Evolutionary conservation across 2,329 filamentous ascomycete genomes (phyloP), one percentile per base, ranked within the genome.

Genomic region (Elsinoe fawcettii): DNA sequence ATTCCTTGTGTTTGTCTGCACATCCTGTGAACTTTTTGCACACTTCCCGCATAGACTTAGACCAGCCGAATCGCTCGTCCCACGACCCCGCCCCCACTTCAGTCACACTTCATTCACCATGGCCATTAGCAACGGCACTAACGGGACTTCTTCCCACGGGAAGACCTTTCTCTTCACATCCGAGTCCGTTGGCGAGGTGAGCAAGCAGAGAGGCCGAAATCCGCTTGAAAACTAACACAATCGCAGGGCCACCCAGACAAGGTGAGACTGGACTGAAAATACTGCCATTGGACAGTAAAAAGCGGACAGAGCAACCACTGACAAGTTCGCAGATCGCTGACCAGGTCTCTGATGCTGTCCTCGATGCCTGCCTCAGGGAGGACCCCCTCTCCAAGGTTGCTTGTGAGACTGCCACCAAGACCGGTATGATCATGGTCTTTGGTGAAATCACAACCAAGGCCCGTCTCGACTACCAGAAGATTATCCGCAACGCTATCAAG

Each of bases 371-470:
- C 80, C 81, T 99, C 71, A 80, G 81, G 63, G 87, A 93, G 77
- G 93, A 99, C 75, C 92, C 92, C 65, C 84, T 96, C 72, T 97
- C 93, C 81, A 99, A 97, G 79, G 82, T 97, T 68, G 93, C 93
- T 74, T 99, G 93, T 77, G 93, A 99, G 83, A 96, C 92, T 66
- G 93, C 93, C 70, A 96, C 93, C 80, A 99, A 99, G 88, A 99
- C 93, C 67, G 93, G 93, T 71, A 86, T 99, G 93, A 82, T 99
- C 76, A 97, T 99, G 93, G 86, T 95, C 74, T 95, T 96, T 64
- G 90, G 90, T 77, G 93, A 99, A 76, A 99, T 99, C 76, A 95
- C 90, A 76, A 97, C 93, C 80, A 93, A 95, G 81, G 86, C 92
- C 76, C 82, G 80, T 66, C 80, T 97, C 68, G 93, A 99, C 82